Conservation (phyloP, 805 yeast species). For the Saccharomyces jurei region DNA sequence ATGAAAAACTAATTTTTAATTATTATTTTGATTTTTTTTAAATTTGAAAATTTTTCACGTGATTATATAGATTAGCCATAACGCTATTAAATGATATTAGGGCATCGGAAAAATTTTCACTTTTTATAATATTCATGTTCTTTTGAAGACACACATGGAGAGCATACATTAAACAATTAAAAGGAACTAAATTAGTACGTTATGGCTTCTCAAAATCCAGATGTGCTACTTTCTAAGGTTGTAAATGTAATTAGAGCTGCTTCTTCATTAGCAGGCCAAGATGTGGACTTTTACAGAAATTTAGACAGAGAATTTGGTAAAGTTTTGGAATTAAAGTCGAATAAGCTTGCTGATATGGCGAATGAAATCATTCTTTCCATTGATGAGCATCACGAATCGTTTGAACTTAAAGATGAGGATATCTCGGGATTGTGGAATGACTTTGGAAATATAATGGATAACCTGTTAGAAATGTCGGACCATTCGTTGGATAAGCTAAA, state of each 20-base stretch:
- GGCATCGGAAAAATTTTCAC: not conserved
- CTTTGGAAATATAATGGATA: constrained; percentile 57
- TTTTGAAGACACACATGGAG: not conserved
- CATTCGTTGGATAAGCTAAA: constrained; percentile 46
- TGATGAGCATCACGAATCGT: constrained; percentile 26
- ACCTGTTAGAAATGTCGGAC: constrained; percentile 69
- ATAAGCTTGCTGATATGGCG: constrained; percentile 37
- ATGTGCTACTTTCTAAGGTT: constrained; percentile 6
- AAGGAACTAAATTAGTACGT: not conserved
- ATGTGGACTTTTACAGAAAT: constrained; percentile 65
- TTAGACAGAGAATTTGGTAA: constrained; percentile 42
- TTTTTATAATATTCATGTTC: not conserved
- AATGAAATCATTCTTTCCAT: constrained; percentile 37
- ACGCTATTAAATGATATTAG: not conserved
- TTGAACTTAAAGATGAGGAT: constrained; percentile 35
- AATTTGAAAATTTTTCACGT: too few relatives aligned
- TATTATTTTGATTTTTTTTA: too few relatives aligned
- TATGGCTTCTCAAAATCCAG: not conserved
- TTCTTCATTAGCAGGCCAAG: constrained; percentile 65
- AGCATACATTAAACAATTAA: not conserved
- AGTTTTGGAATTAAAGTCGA: constrained; percentile 36
- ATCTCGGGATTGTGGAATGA: constrained; percentile 51
- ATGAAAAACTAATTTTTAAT: too few relatives aligned
- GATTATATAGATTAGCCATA: too few relatives aligned
- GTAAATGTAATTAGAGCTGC: constrained; percentile 53